A percentile compares a stretch with the other conserved stretches of the same genome.
These are phyloP conservation scores for Asterionellopsis glacialis DNA, from an alignment of 108 stramenopile species.

Conservation along the genomic window DNA sequence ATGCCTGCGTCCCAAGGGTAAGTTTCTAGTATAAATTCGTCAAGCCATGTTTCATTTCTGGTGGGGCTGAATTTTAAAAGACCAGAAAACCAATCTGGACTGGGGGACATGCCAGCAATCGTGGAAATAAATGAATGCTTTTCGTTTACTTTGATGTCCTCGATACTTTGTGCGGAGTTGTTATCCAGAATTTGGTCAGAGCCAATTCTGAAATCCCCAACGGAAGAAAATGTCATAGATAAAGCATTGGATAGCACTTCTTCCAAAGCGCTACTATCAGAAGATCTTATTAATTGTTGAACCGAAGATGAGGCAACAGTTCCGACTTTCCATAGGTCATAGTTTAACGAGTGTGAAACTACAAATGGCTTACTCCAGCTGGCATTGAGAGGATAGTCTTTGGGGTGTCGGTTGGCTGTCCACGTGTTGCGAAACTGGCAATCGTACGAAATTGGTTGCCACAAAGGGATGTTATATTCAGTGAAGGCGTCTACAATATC, in stretches of 20 bases:
- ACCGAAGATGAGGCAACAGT: too few species aligned
- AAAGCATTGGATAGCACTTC: too few species aligned
- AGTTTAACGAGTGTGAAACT: conserved; percentile 28
- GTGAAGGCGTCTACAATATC: too few species aligned
- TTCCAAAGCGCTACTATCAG: too few species aligned
- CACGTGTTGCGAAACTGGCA: conserved; percentile 50
- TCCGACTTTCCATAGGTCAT: conserved; percentile 24
- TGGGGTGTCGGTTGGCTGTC: conserved; percentile 33
- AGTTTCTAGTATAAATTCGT: background rate
- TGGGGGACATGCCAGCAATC: background rate
- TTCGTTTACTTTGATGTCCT: too few species aligned
- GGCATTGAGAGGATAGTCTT: conserved; percentile 29
- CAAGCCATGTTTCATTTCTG: background rate
- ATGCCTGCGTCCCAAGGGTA: background rate
- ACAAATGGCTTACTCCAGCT: conserved; percentile 25
- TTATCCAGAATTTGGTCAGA: too few species aligned
- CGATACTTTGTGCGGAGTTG: too few species aligned
- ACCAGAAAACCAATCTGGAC: conserved; percentile 2
- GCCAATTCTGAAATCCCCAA: too few species aligned
- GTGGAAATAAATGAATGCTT: background rate
- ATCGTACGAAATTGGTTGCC: conserved; percentile 22
- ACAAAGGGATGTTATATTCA: too few species aligned
- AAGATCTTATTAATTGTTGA: too few species aligned
- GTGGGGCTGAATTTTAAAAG: background rate
- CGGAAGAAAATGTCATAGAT: too few species aligned